phyloP scores from a whole-genome alignment of 2,329 filamentous ascomycete genomes.

The Aspergillus flavus region DNA sequence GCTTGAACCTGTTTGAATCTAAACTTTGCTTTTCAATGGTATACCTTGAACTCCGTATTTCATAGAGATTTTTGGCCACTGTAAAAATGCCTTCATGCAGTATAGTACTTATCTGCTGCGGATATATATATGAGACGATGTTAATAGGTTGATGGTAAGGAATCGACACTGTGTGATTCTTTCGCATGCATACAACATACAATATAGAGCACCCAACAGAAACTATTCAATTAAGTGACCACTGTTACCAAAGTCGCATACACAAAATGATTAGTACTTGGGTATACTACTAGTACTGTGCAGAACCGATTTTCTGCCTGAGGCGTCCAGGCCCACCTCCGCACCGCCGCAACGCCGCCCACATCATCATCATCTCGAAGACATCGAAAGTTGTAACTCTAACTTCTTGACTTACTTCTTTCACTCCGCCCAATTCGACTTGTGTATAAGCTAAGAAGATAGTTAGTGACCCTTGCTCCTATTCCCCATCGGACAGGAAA shows the following conservation, averaged over 20 bases:
- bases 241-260: not conserved
- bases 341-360: slow-evolving; percentile 16
- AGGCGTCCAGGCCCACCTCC: slow-evolving; percentile 12
- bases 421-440: not conserved
- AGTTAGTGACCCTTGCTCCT: not conserved
- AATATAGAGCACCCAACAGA: not conserved
- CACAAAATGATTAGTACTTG: not conserved
- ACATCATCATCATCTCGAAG: slow-evolving; percentile 1
- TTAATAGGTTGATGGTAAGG: not conserved
- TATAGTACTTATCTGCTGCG: not conserved
- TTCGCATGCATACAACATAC: not conserved
- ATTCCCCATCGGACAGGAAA: not conserved
- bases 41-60: not conserved
- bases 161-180: not conserved
- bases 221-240: not conserved
- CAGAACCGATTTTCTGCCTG: slow-evolving; percentile 4
- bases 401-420: not conserved
- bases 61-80: too few species aligned
- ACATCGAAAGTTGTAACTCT: not conserved
- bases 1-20: not conserved
- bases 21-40: not conserved
- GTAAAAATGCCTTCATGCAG: too few species aligned
- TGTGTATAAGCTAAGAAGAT: not conserved
- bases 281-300: too few species aligned
- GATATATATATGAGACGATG: not conserved